Evolutionary conservation across 352 stramenopile genomes (phyloP).

Genomic region (Phytophthora pinifolia): DNA sequence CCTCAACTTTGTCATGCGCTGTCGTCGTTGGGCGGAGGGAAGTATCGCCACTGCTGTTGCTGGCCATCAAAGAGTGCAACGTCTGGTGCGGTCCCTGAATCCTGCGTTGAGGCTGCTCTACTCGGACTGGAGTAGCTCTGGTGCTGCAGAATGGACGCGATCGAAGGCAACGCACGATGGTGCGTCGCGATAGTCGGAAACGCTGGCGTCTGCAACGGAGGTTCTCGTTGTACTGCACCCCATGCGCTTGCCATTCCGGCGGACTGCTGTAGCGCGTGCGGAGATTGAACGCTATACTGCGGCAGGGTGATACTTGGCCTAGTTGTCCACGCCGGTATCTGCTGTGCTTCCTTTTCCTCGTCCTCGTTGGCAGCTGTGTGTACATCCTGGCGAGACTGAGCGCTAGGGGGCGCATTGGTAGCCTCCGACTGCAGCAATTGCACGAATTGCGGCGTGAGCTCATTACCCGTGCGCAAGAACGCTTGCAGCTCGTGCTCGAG

Average conservation of each 20-base stretch:
- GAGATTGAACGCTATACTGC: conserved; percentile 1
- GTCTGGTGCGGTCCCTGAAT: neutral
- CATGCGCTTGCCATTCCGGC: neutral
- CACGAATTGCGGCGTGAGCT: conserved; percentile 33
- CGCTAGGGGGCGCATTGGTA: neutral
- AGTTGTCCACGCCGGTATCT: conserved; percentile 11
- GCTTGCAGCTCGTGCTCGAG: conserved; percentile 44
- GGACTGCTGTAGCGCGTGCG: conserved; percentile 1
- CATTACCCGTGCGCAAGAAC: conserved; percentile 49
- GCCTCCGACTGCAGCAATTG: conserved; percentile 18
- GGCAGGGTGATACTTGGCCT: conserved; percentile 20
- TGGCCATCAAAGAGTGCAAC: conserved; percentile 7
- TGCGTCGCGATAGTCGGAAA: conserved; percentile 27
- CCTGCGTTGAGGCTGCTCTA: conserved; percentile 29
- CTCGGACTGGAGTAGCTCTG: conserved; percentile 39
- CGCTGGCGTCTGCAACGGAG: conserved; percentile 5
- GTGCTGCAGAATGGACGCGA: conserved; percentile 42
- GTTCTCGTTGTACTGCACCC: conserved; percentile 1
- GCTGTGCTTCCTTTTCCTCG: conserved; percentile 20
- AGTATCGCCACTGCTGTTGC: conserved; percentile 25
- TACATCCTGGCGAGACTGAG: neutral
- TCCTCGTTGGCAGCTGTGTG: conserved; percentile 7
- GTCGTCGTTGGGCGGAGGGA: conserved; percentile 27
- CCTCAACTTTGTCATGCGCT: conserved; percentile 3
- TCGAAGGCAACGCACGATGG: conserved; percentile 38